These are phyloP conservation scores for Apiotrichum akiyoshidainum DNA, from an alignment of 1,284 basidiomycete genomes.

Conservation along the genomic window DNA sequence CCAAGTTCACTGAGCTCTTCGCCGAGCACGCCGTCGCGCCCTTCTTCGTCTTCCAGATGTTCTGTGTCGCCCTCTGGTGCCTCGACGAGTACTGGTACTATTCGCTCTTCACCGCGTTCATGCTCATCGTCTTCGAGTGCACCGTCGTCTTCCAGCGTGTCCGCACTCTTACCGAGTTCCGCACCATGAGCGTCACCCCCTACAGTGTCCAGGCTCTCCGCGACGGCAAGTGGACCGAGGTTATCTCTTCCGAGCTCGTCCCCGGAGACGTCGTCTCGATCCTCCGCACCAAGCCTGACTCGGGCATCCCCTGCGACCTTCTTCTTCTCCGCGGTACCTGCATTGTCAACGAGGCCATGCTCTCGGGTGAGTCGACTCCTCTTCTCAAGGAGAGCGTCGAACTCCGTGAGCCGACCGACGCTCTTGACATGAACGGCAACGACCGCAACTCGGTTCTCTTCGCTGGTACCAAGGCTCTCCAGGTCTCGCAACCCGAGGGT, in stretches of 20 bases:
- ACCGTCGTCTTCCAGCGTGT: constrained; percentile 95
- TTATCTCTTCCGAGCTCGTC: constrained; percentile 78
- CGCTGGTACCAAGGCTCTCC: constrained; percentile 89
- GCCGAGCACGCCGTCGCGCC: constrained; percentile 88
- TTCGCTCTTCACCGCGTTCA: constrained; percentile 91
- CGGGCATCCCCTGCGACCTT: constrained; percentile 84
- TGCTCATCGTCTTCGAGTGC: constrained; percentile 94
- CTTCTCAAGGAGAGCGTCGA: constrained; percentile 89
- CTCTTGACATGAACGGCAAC: constrained; percentile 73
- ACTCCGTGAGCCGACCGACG: constrained; percentile 70
- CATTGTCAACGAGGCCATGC: constrained; percentile 96
- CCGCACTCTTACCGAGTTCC: constrained; percentile 83
- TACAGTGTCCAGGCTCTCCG: constrained; percentile 79
- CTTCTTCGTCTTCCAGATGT: constrained; percentile 94
- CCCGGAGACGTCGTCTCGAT: constrained; percentile 88
- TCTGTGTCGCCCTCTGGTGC: constrained; percentile 93
- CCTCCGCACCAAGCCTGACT: constrained; percentile 72
- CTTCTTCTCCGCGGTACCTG: constrained; percentile 81
- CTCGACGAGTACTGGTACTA: constrained; percentile 98
- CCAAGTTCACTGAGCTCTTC: constrained; percentile 83
- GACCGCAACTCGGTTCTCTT: constrained; percentile 89
- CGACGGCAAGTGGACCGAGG: constrained; percentile 70
- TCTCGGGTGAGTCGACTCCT: constrained; percentile 93
- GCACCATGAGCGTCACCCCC: constrained; percentile 88
- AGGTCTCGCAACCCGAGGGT: constrained; percentile 57